These are phyloP conservation scores for Ophiocordyceps polyrhachis-furcata DNA, from an alignment of 2,329 filamentous ascomycete species.

Conservation along the genomic window DNA sequence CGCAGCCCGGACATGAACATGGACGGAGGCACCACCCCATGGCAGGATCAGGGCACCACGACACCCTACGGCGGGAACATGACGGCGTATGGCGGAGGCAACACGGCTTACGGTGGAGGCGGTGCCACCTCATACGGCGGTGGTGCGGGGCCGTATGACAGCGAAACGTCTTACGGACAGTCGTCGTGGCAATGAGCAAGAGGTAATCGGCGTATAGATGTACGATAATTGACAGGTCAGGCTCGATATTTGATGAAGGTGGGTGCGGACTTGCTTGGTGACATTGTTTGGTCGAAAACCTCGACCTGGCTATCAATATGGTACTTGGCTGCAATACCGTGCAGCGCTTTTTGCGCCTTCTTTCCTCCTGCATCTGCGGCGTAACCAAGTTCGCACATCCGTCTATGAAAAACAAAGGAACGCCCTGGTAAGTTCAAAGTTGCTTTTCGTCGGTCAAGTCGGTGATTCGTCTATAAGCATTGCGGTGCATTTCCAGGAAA, in stretches of 20 bases:
- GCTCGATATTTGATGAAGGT: not conserved
- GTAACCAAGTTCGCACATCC: not conserved
- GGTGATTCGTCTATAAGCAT: conserved; percentile 43
- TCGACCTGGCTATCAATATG: too few relatives aligned
- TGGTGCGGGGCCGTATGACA: conserved; percentile 23
- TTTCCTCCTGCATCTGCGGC: too few relatives aligned
- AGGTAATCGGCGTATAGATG: not conserved
- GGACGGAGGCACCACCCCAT: conserved; percentile 34
- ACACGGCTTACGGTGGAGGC: conserved; percentile 46
- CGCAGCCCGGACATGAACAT: conserved; percentile 47
- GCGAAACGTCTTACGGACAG: conserved; percentile 25
- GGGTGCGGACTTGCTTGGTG: too few relatives aligned
- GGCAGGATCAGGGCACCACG: conserved; percentile 47
- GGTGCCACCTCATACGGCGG: conserved; percentile 47
- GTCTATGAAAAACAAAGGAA: conserved; percentile 2
- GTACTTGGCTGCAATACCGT: too few relatives aligned
- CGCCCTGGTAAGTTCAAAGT: conserved; percentile 6
- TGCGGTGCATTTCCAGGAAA: conserved; percentile 75
- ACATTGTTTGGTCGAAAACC: too few relatives aligned
- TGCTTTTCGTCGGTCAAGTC: conserved; percentile 12
- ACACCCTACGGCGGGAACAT: conserved; percentile 45
- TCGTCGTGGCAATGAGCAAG: conserved; percentile 25
- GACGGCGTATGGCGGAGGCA: conserved; percentile 45
- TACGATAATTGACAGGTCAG: not conserved
- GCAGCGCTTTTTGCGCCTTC: too few relatives aligned